phyloP scores from a whole-genome alignment of 805 yeast genomes.

The Candida koratica region DNA sequence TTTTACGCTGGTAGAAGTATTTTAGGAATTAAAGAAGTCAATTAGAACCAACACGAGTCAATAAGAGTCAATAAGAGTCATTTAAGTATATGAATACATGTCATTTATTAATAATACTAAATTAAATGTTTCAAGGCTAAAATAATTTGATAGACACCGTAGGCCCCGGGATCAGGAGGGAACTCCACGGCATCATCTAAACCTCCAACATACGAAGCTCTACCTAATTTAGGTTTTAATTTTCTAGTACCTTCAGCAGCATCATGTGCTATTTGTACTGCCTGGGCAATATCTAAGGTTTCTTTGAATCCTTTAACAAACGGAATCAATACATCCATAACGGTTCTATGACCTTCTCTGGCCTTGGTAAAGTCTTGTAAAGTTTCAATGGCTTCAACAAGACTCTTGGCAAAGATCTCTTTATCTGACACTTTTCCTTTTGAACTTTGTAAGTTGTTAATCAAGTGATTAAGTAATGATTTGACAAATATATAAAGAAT shows the following conservation, averaged over 20 bases:
- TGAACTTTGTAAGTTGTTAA: conserved; percentile 12
- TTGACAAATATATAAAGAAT: conserved; percentile 31
- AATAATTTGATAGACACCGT: conserved; percentile 33
- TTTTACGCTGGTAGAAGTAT: conserved; percentile 71
- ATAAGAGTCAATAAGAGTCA: too few relatives aligned
- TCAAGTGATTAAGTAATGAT: conserved; percentile 20
- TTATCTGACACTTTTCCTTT: conserved; percentile 9
- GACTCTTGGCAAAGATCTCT: conserved; percentile 19
- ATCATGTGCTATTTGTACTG: conserved; percentile 24
- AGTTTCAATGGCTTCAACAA: conserved; percentile 23
- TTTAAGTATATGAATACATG: too few relatives aligned
- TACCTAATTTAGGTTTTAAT: conserved; percentile 31
- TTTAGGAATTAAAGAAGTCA: conserved; percentile 55
- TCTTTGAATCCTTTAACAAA: conserved; percentile 22
- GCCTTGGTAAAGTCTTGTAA: conserved; percentile 33
- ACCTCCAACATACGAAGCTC: conserved; percentile 37
- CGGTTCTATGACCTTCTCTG: conserved; percentile 36
- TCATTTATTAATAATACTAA: neutral
- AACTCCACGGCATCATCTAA: conserved; percentile 22
- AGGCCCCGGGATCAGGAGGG: conserved; percentile 42
- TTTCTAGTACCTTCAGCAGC: conserved; percentile 35
- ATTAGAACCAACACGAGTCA: too few relatives aligned
- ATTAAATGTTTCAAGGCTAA: conserved; percentile 18
- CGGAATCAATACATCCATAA: conserved; percentile 39
- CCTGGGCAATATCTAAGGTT: conserved; percentile 19